Evolutionary conservation across 306 rosid species (phyloP), one percentile per base, ranked within the genome.

Genomic region (Lupinus albus): DNA sequence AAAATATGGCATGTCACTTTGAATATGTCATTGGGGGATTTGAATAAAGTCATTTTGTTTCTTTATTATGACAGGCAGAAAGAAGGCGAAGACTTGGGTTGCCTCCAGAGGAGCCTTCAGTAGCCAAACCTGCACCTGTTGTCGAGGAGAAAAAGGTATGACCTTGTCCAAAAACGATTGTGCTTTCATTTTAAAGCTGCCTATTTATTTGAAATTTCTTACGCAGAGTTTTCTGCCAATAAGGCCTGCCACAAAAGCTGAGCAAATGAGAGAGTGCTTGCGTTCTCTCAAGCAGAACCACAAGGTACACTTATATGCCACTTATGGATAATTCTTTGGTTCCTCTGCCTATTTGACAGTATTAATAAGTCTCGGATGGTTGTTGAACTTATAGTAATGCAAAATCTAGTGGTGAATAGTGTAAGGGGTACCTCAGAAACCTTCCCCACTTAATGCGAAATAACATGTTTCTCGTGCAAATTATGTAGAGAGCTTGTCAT

Each of bases 241-340:
- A 56, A 87, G 91, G 73, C 96, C 97, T 59, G 94, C 94, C 60
- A 86, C 96, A 78, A 90, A 86, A 78, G 47, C 86, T 38, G 97
- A 94, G 79, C 96, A 86, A 79, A 90, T 90, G 95, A 90, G 99
- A 75, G 99, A 86, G 78, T 86, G 96, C 71, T 69, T 94, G 74
- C 93, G 97, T 45, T 85, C 95, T 74, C 95, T 94, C 64, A 90
- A 94, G 83, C 91, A 85, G 76, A 86, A 72, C 79, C 94, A 90
- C 86, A 94, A 88, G 99, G 99, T 94, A 86, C 78, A 30, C 70
- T 62, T 54, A 49, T 55, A 18, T 70, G 11, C 39, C 11, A n/a
- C 28, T 17, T 28, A 14, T 20, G 12, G 45, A 33, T 13, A 49
- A 68, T 36, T 61, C 11, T 53, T 38, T 42, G 13, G 59, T 25